These are phyloP conservation scores for Orbilia javanica DNA, from an alignment of 2,329 filamentous ascomycete species.

Conservation along the genomic window DNA sequence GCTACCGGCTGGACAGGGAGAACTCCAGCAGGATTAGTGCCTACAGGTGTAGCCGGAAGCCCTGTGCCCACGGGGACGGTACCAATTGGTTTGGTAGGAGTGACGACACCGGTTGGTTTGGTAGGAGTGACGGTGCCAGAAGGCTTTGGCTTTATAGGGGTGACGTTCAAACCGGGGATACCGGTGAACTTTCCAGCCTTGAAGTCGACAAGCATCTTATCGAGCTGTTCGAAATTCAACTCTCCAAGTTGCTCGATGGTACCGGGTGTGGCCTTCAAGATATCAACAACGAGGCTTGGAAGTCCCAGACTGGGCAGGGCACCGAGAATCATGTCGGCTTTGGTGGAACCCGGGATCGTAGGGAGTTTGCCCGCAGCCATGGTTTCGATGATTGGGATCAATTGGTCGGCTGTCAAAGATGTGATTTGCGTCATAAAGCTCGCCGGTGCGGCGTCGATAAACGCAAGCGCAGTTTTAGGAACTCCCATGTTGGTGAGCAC, in stretches of 20 bases:
- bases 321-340: constrained; percentile 25
- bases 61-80: not conserved
- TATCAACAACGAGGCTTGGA: constrained; percentile 23
- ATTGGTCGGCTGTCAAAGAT: constrained; percentile 9
- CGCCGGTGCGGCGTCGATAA: constrained; percentile 45
- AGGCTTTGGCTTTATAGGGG: no score
- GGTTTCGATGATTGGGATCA: constrained; percentile 7
- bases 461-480: constrained; percentile 12
- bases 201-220: constrained; percentile 32
- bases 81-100: not conserved
- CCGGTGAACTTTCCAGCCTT: constrained; percentile 32
- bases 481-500: constrained; percentile 46
- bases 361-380: constrained; percentile 45
- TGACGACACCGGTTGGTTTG: not conserved
- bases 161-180: constrained; percentile 6
- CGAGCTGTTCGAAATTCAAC: constrained; percentile 18
- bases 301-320: constrained; percentile 38
- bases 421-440: constrained; percentile 25
- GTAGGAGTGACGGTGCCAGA: no score
- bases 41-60: not conserved
- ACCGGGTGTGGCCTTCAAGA: constrained; percentile 38
- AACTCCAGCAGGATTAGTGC: not conserved
- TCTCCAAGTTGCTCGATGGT: constrained; percentile 19
- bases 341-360: constrained; percentile 38
- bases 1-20: not conserved